Base-by-base conservation (phyloP, 169 alveolate species). In the Plasmodium cynomolgi region DNA sequence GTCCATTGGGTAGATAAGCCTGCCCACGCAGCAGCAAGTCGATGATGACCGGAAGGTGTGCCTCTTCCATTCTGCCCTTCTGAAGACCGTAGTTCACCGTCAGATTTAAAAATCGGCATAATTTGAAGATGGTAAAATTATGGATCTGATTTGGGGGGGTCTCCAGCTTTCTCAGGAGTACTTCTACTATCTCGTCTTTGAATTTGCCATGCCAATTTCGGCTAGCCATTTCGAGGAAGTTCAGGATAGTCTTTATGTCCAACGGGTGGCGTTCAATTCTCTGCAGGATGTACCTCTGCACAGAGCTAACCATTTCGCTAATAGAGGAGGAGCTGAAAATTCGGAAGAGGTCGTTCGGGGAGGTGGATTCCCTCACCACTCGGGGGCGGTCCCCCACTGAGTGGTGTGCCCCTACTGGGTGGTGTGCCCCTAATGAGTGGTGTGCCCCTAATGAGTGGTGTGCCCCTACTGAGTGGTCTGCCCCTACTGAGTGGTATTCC, bases 81-180 rank as follows among this genome's bases (percentile, higher is more conserved):
- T 54, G 62, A 13, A 86, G 56, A 1, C 62, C 62, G 39, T 77
- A 26, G 31, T 86, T 86, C 15, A 86, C 81, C n/a, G 62, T 47
- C 31, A 86, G 58, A 34, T 86, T 86, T 54, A 86, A 23, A 47
- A 75, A 77, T 77, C 93, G 62, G 44, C 93, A 86, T 39, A 86
- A 33, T 23, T 86, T 80, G 81, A 86, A 86, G 26, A 50, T 75
- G 20, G 93, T 50, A 44, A 86, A 86, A n/a, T 86, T 50, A 5
- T 3, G 71, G 41, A 86, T 86, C 17, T 58, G 29, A 5, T 11
- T 23, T 11, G 11, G 50, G 50, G 41, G 31, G 17, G 15, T 5
- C 77, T 68, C n/a, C n/a, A 68, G 15, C 77, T 68, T 68, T 2
- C 29, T 26, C 20, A 81, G 2, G 2, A 44, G 58, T 23, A 81